phyloP scores from a whole-genome alignment of 1,284 basidiomycete species.

The Inonotus hispidus region DNA sequence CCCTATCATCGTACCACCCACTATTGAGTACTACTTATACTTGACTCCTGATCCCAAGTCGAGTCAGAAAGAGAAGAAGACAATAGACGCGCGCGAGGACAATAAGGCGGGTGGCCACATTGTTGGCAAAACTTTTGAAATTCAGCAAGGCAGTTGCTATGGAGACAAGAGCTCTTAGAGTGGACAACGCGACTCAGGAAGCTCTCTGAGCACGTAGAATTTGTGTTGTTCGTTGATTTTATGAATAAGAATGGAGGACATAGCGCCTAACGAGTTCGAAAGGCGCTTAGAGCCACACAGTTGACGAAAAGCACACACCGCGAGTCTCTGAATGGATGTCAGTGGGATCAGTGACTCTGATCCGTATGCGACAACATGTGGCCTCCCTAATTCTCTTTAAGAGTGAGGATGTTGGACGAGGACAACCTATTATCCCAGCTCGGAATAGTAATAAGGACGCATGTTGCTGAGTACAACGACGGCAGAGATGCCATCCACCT shows the following conservation, averaged over 20 bases:
- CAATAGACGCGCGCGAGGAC: background rate
- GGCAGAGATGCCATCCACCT: background rate
- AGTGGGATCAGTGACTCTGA: background rate
- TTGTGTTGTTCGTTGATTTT: background rate
- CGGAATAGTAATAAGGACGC: no score
- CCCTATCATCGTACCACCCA: background rate
- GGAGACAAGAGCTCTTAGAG: background rate
- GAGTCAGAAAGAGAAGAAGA: background rate
- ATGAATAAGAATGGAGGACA: background rate
- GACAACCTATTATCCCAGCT: background rate
- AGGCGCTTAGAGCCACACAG: background rate
- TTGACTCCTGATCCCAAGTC: no score
- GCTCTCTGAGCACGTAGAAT: background rate
- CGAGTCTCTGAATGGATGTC: background rate
- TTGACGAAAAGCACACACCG: background rate
- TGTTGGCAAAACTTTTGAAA: background rate
- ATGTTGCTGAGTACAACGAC: background rate
- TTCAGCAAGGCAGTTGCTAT: background rate
- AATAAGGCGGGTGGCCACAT: background rate
- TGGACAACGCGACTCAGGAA: background rate
- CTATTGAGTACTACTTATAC: no score
- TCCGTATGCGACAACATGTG: background rate
- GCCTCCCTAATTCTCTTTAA: background rate
- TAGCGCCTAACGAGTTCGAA: background rate
- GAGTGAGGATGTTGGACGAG: background rate